Conservation (phyloP, 2,329 filamentous ascomycete species). For the Venturia oleaginea region DNA sequence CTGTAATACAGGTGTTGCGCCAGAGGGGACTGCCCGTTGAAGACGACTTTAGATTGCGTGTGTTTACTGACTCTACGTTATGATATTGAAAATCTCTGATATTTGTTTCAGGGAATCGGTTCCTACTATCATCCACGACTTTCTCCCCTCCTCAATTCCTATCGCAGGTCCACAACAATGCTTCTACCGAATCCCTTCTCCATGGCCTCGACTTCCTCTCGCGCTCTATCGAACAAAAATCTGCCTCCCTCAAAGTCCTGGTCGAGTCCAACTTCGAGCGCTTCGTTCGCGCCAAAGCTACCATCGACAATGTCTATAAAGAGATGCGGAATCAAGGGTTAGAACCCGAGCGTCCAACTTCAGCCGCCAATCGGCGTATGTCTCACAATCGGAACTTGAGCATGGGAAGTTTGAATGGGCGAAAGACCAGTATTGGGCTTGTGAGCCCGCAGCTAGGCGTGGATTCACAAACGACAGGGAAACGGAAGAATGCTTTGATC, state of each 20-base stretch:
- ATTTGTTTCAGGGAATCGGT: slow-evolving; percentile 58
- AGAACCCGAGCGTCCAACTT: slow-evolving; percentile 26
- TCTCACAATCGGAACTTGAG: slow-evolving; percentile 59
- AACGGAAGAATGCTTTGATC: slow-evolving; percentile 75
- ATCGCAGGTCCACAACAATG: slow-evolving; percentile 80
- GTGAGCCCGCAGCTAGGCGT: slow-evolving; percentile 26
- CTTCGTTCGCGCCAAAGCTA: slow-evolving; percentile 94
- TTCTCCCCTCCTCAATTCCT: slow-evolving; percentile 91
- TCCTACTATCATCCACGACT: slow-evolving; percentile 88
- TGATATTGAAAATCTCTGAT: not conserved
- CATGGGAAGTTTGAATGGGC: slow-evolving; percentile 49
- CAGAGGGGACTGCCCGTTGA: slow-evolving; percentile 71
- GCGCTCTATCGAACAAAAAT: slow-evolving; percentile 93
- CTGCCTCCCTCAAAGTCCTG: slow-evolving; percentile 87
- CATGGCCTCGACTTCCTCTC: slow-evolving; percentile 78
- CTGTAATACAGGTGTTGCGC: slow-evolving; percentile 72
- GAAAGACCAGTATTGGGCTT: slow-evolving; percentile 35
- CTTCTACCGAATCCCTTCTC: slow-evolving; percentile 72
- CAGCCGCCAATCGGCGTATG: slow-evolving; percentile 18
- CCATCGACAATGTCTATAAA: slow-evolving; percentile 96
- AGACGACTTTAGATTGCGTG: slow-evolving; percentile 70
- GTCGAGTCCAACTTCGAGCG: slow-evolving; percentile 98
- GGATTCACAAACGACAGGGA: slow-evolving; percentile 38
- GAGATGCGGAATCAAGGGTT: slow-evolving; percentile 78
- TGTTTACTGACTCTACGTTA: slow-evolving; percentile 25